Evolutionary conservation across 2,329 filamentous ascomycete genomes (phyloP).

Genomic region (Penicillium sp.): DNA sequence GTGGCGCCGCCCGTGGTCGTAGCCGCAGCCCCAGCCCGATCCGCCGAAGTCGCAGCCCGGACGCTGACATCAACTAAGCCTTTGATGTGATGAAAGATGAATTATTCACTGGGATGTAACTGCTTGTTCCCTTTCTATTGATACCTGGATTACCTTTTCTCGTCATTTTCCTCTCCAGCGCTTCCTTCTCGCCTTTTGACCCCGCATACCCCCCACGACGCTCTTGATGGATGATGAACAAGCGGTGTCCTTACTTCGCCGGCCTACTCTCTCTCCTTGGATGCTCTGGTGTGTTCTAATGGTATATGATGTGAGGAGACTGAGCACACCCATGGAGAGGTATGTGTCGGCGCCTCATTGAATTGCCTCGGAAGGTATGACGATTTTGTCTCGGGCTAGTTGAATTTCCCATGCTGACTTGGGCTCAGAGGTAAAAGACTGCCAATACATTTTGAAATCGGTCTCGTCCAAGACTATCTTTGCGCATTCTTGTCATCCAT

Average conservation of each 20-base stretch:
- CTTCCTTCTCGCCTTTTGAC: constrained; percentile 3
- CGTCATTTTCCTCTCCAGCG: constrained; percentile 10
- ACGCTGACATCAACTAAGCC: constrained; percentile 35
- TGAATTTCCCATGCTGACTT: constrained; percentile 17
- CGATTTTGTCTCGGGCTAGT: not conserved
- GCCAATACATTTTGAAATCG: constrained; percentile 6
- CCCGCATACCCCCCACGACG: constrained; percentile 5
- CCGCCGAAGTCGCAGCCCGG: constrained; percentile 46
- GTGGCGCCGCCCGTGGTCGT: constrained; percentile 40
- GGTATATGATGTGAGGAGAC: not conserved
- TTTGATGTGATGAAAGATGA: constrained; percentile 6
- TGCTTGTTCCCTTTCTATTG: constrained; percentile 5
- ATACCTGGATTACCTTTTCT: constrained; percentile 15
- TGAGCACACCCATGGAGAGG: constrained; percentile 8
- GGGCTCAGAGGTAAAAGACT: constrained; percentile 16
- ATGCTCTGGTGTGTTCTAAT: constrained; percentile 1
- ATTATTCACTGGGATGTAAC: constrained; percentile 2
- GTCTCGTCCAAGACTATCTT: not conserved
- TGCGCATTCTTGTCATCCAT: not conserved
- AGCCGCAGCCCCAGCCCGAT: constrained; percentile 43
- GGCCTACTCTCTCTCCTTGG: constrained; percentile 19
- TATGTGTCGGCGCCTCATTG: constrained; percentile 30
- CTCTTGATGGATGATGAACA: constrained; percentile 10
- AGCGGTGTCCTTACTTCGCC: constrained; percentile 19
- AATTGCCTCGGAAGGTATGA: constrained; percentile 29